Percentiles rank a stretch among this genome's conserved stretches.
Evolutionary conservation across 2,329 filamentous ascomycete genomes (phyloP).

Genomic region (Sclerotinia glacialis): DNA sequence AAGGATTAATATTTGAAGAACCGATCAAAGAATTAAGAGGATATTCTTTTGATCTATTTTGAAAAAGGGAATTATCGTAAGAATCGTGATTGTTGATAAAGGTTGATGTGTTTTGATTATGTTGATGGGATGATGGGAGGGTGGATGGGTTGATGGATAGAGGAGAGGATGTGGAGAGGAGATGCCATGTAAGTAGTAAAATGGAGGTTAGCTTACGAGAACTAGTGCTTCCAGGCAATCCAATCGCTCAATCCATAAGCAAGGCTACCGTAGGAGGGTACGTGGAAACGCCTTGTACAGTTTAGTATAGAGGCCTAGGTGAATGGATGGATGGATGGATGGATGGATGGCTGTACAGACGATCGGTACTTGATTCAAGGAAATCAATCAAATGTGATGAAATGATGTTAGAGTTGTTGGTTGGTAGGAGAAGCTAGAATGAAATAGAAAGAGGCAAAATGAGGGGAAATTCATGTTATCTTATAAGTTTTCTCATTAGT

Average conservation of each 20-base stretch:
- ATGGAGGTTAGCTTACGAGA: slow-evolving; percentile 7
- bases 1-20: neutral
- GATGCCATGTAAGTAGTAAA: neutral
- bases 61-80: neutral
- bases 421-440: too few relatives aligned
- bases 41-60: neutral
- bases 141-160: neutral
- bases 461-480: neutral
- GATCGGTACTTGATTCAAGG: neutral
- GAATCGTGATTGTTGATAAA: neutral
- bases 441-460: neutral
- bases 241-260: slow-evolving; percentile 1
- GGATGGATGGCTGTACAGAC: neutral
- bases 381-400: neutral
- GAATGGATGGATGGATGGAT: neutral
- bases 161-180: neutral
- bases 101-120: neutral
- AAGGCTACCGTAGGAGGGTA: slow-evolving; percentile 10
- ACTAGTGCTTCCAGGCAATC: neutral
- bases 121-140: neutral
- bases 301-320: neutral
- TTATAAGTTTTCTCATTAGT: neutral
- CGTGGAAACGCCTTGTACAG: slow-evolving; percentile 9
- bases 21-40: neutral
- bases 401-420: too few relatives aligned